A percentile compares a stretch with the other conserved stretches of the same genome.
Conservation (phyloP, 306 rosid species). For the Mimosa pudica region DNA sequence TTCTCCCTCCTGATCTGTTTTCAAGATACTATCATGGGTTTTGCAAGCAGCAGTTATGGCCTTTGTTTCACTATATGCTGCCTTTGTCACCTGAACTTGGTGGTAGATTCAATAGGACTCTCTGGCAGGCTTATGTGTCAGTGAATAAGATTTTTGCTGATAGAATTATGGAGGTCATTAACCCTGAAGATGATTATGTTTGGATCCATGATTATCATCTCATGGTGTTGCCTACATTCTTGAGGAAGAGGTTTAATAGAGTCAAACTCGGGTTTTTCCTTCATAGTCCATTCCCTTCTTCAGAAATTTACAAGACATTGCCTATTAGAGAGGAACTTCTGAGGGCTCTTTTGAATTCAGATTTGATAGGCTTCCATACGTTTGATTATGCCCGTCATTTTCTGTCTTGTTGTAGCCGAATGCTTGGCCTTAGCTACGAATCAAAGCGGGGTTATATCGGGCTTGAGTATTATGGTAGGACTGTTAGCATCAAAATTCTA, state of each 20-base stretch:
- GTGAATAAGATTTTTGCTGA: conserved; percentile 73
- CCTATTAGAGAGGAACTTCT: conserved; percentile 71
- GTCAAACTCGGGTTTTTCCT: conserved; percentile 72
- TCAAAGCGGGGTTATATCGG: conserved; percentile 76
- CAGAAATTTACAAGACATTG: conserved; percentile 68
- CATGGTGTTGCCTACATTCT: conserved; percentile 73
- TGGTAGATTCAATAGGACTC: conserved; percentile 60
- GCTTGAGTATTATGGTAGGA: conserved; percentile 72
- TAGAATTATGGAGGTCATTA: conserved; percentile 76
- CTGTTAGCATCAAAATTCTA: conserved; percentile 74
- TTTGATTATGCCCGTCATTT: conserved; percentile 78
- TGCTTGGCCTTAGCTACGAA: conserved; percentile 73
- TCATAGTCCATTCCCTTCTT: conserved; percentile 74
- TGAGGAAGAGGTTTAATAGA: conserved; percentile 73
- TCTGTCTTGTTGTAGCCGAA: conserved; percentile 69
- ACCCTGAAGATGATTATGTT: conserved; percentile 70
- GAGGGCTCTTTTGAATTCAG: conserved; percentile 65
- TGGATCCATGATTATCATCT: conserved; percentile 83
- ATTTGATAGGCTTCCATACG: conserved; percentile 74
- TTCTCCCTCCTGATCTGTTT: conserved; percentile 62
- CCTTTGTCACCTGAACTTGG: conserved; percentile 74
- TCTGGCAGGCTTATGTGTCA: conserved; percentile 73
- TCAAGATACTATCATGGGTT: conserved; percentile 69
- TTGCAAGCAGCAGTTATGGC: conserved; percentile 76
- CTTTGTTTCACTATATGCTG: conserved; percentile 71